Percentiles rank a stretch among this genome's conserved stretches.
phyloP scores from a whole-genome alignment of 345 rosid species.

The Litchi chinensis region DNA sequence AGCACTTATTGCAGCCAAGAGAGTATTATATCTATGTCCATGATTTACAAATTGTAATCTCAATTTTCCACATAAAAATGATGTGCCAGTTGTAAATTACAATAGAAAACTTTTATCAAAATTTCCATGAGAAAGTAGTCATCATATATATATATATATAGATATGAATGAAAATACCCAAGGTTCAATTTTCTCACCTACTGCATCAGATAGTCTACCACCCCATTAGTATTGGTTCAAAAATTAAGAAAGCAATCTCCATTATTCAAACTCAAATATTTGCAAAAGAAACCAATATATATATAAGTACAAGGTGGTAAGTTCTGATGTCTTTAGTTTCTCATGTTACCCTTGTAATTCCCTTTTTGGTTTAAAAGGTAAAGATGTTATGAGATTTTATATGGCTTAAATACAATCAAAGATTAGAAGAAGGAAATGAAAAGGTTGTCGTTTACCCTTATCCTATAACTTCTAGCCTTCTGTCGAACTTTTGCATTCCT shows the following conservation, averaged over 20 bases:
- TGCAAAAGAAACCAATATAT: not conserved
- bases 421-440: not conserved
- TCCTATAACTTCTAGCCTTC: constrained; percentile 59
- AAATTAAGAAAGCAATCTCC: not conserved
- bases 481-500: constrained; percentile 68
- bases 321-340: not conserved
- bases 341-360: not conserved
- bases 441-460: constrained; percentile 52
- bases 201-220: too few relatives aligned
- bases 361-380: not conserved
- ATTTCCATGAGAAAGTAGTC: not conserved
- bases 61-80: not conserved
- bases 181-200: too few relatives aligned
- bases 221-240: too few relatives aligned
- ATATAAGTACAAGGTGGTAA: not conserved
- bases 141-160: too few relatives aligned
- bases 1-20: not conserved
- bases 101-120: not conserved
- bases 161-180: too few relatives aligned
- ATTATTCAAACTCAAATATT: not conserved
- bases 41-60: not conserved
- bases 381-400: not conserved
- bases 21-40: not conserved
- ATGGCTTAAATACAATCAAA: constrained; percentile 2
- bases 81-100: not conserved